Conservation (phyloP, 2,329 filamentous ascomycete species). For the Bipolaris gigantea region DNA sequence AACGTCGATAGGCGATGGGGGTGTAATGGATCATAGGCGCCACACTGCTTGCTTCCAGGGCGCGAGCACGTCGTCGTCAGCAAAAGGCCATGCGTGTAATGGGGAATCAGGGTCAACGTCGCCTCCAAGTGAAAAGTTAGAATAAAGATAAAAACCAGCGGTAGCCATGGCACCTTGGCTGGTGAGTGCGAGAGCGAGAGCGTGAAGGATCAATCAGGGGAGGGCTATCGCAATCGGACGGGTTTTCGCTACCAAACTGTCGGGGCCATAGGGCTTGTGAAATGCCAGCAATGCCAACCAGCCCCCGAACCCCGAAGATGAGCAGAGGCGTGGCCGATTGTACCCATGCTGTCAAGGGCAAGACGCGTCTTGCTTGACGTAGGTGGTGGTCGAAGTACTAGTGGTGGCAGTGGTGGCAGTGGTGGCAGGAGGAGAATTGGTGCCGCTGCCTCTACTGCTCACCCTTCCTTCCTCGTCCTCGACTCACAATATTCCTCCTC, state of each 20-base stretch:
- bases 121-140: too few species aligned
- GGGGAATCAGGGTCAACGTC: too few species aligned
- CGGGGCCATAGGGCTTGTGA: conserved; percentile 29
- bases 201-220: conserved; percentile 19
- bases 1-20: conserved; percentile 13
- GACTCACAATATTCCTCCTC: neutral
- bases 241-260: conserved; percentile 40
- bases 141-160: neutral
- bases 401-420: neutral
- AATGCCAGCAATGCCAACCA: conserved; percentile 25
- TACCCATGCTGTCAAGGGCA: conserved; percentile 1
- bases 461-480: conserved; percentile 1
- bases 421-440: neutral
- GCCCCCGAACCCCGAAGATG: conserved; percentile 5
- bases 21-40: neutral
- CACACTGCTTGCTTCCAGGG: neutral
- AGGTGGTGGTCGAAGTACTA: conserved; percentile 2
- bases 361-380: conserved; percentile 7
- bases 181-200: conserved; percentile 1
- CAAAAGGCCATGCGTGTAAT: neutral
- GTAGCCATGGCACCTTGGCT: neutral
- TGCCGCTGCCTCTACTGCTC: neutral
- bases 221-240: conserved; percentile 29
- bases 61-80: neutral
- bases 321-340: conserved; percentile 8